phyloP scores from a whole-genome alignment of 805 yeast species.

The Nakazawaea ambrosiae region DNA sequence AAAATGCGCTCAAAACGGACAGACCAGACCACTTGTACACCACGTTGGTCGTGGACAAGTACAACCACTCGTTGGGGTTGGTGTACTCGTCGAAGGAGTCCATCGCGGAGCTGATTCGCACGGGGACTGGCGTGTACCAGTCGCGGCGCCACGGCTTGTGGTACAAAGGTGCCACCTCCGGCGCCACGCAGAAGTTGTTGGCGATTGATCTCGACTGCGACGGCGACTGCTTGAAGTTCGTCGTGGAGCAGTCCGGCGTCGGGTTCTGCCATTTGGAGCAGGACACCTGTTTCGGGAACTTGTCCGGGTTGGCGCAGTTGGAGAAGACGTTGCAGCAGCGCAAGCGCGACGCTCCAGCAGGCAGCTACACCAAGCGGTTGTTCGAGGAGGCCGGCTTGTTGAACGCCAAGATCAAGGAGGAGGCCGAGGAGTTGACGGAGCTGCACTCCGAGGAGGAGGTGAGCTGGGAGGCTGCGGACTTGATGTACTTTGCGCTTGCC shows the following conservation, averaged over 20 bases:
- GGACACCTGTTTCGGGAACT: slow-evolving; percentile 73
- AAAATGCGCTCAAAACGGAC: slow-evolving; percentile 61
- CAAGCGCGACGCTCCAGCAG: slow-evolving; percentile 67
- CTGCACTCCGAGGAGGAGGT: slow-evolving; percentile 62
- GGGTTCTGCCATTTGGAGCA: slow-evolving; percentile 92
- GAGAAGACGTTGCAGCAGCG: slow-evolving; percentile 64
- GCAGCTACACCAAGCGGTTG: slow-evolving; percentile 89
- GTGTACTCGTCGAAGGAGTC: slow-evolving; percentile 87
- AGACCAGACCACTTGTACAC: slow-evolving; percentile 81
- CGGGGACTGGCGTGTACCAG: slow-evolving; percentile 86
- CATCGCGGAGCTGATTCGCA: slow-evolving; percentile 71
- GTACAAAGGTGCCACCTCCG: slow-evolving; percentile 96
- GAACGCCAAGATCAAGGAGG: slow-evolving; percentile 87
- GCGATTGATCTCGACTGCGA: slow-evolving; percentile 81
- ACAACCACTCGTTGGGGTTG: slow-evolving; percentile 74
- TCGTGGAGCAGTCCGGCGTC: slow-evolving; percentile 76
- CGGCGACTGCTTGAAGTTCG: slow-evolving; percentile 80
- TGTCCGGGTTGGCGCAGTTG: slow-evolving; percentile 59
- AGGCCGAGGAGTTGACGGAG: slow-evolving; percentile 91
- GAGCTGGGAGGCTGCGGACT: slow-evolving; percentile 97
- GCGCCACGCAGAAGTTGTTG: slow-evolving; percentile 79
- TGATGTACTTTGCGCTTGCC: slow-evolving; percentile 50
- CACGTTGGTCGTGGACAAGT: slow-evolving; percentile 67
- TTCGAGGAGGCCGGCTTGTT: slow-evolving; percentile 72
- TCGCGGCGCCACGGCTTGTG: slow-evolving; percentile 89